phyloP scores from a whole-genome alignment of 805 yeast genomes.

The Pichia deserticola region DNA sequence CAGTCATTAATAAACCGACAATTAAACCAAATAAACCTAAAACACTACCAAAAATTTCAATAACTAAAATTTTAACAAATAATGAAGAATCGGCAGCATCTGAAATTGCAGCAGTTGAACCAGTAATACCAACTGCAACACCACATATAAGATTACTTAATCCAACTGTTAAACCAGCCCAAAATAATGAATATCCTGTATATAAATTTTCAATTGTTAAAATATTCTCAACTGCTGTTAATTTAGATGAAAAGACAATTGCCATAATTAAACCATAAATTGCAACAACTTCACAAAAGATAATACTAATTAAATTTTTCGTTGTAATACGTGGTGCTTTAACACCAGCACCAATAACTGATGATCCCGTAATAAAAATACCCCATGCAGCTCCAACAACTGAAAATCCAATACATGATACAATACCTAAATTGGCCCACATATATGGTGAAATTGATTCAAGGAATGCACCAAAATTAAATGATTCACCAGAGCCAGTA shows the following conservation, averaged over 20 bases:
- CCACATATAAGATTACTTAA: conserved; percentile 91
- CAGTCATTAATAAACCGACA: conserved; percentile 96
- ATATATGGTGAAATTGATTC: conserved; percentile 85
- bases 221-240: conserved; percentile 59
- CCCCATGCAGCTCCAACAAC: conserved; percentile 99
- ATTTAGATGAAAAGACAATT: conserved; percentile 89
- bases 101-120: conserved; percentile 96
- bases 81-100: conserved; percentile 96
- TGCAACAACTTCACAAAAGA: conserved; percentile 98
- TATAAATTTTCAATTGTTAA: conserved; percentile 79
- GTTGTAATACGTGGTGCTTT: conserved; percentile 96
- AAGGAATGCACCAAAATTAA: conserved; percentile 85
- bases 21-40: conserved; percentile 93
- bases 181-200: conserved; percentile 91
- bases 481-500: conserved; percentile 87
- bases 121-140: conserved; percentile 93
- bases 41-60: conserved; percentile 96
- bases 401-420: conserved; percentile 84
- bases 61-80: conserved; percentile 91
- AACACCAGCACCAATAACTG: conserved; percentile 96
- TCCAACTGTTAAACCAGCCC: conserved; percentile 99
- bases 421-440: conserved; percentile 94
- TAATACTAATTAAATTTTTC: conserved; percentile 90
- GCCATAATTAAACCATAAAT: conserved; percentile 97
- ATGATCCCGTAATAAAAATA: conserved; percentile 88